Evolutionary conservation across 1,284 basidiomycete genomes (phyloP).

Genomic region (Psilocybe mexicana): DNA sequence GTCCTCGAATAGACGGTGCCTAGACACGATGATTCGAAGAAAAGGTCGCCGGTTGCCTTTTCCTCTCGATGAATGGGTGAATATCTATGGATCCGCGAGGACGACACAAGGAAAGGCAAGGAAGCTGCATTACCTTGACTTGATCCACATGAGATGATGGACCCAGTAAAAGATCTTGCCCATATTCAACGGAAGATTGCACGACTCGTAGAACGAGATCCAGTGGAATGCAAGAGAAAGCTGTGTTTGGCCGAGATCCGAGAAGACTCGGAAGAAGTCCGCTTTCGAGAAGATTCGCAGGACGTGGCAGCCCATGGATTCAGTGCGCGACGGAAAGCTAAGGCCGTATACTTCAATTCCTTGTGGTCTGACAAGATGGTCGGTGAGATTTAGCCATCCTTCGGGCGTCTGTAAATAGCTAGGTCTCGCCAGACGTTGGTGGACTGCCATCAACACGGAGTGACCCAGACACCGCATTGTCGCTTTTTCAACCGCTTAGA

Average conservation of each 20-base stretch:
- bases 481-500: too few species aligned
- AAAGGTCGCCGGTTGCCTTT: neutral
- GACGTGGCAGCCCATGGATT: neutral
- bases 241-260: conserved; percentile 4
- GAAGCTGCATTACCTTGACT: neutral
- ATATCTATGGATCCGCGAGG: neutral
- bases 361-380: neutral
- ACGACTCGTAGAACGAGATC: neutral
- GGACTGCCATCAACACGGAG: too few species aligned
- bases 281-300: neutral
- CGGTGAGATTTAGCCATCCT: too few species aligned
- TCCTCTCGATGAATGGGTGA: neutral
- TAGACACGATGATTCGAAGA: neutral
- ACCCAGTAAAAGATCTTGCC: neutral
- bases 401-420: too few species aligned
- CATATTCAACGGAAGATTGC: neutral
- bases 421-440: too few species aligned
- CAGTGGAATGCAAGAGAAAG: neutral
- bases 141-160: neutral
- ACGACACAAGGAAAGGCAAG: neutral
- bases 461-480: too few species aligned
- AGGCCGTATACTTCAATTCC: neutral
- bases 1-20: neutral
- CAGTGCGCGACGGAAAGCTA: neutral
- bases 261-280: neutral